Base-by-base conservation (phyloP, 305 asterid species). In the Fraxinus angustifolia region DNA sequence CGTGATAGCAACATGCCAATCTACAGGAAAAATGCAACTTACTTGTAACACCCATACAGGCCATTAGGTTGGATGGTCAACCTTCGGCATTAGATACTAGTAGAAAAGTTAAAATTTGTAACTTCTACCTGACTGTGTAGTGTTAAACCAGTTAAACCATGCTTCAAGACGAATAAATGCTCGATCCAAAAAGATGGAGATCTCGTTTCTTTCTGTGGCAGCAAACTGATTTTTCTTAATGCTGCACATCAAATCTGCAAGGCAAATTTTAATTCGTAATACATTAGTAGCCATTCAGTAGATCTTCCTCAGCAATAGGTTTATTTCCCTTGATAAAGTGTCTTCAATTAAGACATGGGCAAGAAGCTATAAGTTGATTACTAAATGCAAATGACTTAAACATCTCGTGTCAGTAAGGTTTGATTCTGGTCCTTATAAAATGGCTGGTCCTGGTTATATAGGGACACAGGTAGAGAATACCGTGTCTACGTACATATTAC, bases 101-200 rank as follows among this genome's bases (percentile, higher is more conserved):
- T 71, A 48, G 67, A 53, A 33, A 34, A 31, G 67, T 67, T 53
- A 23, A 14, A 68, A 26, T 38, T 50, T 58, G 73, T 62, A 58
- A 38, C 42, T 68, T 85, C 83, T 87, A 96, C 99, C 99, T 75
- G 96, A 89, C 82, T 96, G 99, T 73, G 97, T 94, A 56, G 93
- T 94, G 81, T 89, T 92, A 84, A 94, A 96, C 99, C 99, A 96
- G 82, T 92, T 90, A 82, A 91, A 94, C 99, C 97, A 96, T 73
- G 94, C 97, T 82, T 96, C 97, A 80, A 96, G 97, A 78, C 97
- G 97, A 78, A 87, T 87, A 86, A 85, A 93, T 82, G 98, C 97
- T 83, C 87, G 90, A 73, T 82, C 91, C 78, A 96, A 80, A 91
- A 96, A 96, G 82, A 85, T 75, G 79, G 96, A 79, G 82, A 96